phyloP scores from a whole-genome alignment of 1,139 yeast genomes.

The Saccharomyces hybrid region DNA sequence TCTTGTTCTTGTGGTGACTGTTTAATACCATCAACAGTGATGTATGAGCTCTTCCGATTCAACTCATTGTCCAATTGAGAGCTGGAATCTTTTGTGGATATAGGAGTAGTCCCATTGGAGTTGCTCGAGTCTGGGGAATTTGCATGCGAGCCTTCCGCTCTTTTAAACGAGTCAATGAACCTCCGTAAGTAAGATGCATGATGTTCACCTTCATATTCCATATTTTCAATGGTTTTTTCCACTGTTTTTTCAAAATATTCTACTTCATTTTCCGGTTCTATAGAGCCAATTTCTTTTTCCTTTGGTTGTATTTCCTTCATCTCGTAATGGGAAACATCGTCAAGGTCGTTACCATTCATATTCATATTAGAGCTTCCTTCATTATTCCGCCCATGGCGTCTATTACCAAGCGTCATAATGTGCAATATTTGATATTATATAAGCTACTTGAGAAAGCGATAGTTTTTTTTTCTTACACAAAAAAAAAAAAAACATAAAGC shows the following conservation, averaged over 20 bases:
- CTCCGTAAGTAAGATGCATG: conserved; percentile 9
- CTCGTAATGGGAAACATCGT: conserved; percentile 8
- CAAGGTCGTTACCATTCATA: background rate
- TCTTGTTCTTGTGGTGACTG: background rate
- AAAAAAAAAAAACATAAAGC: background rate
- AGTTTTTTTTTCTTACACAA: background rate
- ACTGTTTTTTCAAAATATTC: conserved; percentile 17
- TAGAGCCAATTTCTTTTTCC: conserved; percentile 5
- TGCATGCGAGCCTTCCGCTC: conserved; percentile 14
- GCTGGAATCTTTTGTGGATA: background rate
- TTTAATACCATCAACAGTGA: background rate
- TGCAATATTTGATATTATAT: background rate
- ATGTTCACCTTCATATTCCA: background rate
- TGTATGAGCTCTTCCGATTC: conserved; percentile 1
- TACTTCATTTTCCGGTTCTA: conserved; percentile 15
- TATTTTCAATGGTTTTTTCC: conserved; percentile 6
- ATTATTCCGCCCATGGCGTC: background rate
- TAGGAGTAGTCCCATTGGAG: background rate
- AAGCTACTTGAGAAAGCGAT: background rate
- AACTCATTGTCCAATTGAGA: conserved; percentile 1
- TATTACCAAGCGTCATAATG: background rate
- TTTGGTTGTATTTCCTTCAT: conserved; percentile 12
- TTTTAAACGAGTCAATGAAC: conserved; percentile 26
- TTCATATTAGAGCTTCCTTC: background rate
- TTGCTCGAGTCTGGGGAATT: conserved; percentile 5